phyloP scores from a whole-genome alignment of 345 rosid species.

The Firmiana major region DNA sequence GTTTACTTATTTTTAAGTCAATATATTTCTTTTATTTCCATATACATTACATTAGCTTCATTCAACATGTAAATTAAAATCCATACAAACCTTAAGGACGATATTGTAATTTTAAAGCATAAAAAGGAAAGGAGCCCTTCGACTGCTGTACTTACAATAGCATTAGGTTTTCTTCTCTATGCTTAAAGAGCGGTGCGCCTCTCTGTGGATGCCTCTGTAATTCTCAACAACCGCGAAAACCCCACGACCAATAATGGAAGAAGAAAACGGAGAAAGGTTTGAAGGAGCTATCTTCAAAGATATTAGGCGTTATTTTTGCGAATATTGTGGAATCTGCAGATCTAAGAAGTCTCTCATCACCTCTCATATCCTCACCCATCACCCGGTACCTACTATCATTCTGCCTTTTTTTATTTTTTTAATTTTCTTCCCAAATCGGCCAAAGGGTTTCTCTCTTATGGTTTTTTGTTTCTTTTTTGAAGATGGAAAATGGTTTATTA shows the following conservation, averaged over 20 bases:
- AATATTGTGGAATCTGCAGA: conserved; percentile 80
- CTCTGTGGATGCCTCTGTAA: not conserved
- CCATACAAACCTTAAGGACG: too few relatives aligned
- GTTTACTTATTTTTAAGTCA: too few relatives aligned
- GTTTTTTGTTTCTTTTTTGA: not conserved
- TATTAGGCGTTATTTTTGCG: conserved; percentile 63
- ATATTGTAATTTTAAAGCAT: too few relatives aligned
- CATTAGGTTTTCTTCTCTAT: too few relatives aligned
- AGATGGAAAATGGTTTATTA: not conserved
- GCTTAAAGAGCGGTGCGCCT: not conserved
- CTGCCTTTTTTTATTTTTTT: too few relatives aligned
- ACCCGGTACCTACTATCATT: conserved; percentile 37
- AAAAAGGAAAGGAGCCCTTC: too few relatives aligned
- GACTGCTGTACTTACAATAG: too few relatives aligned
- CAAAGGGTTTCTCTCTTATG: not conserved
- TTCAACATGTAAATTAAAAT: too few relatives aligned
- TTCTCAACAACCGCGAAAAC: not conserved
- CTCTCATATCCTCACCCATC: conserved; percentile 54
- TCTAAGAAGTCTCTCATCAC: conserved; percentile 73
- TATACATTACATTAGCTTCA: too few relatives aligned
- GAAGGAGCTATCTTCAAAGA: conserved; percentile 38
- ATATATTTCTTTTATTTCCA: too few relatives aligned
- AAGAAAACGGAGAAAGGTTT: conserved; percentile 26
- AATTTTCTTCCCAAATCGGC: not conserved
- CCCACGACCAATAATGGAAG: not conserved